Conservation (phyloP, 257 asterid species). For the Gardenia jasminoides region DNA sequence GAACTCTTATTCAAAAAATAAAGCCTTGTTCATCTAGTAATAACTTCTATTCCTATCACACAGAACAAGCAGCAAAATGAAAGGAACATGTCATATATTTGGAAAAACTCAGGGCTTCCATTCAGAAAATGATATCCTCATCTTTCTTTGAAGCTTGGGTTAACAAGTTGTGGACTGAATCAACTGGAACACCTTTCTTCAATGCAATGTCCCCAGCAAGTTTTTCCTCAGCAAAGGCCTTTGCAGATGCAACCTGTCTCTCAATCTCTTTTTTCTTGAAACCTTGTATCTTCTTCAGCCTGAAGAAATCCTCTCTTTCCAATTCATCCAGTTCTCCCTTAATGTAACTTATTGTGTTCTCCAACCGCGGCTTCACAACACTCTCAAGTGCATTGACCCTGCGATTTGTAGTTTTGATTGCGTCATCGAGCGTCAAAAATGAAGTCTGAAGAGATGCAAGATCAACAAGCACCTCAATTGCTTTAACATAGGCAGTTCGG, state of each 20-base stretch:
- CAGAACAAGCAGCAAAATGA: constrained; percentile 15
- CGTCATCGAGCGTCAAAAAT: constrained; percentile 51
- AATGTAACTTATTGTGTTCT: constrained; percentile 46
- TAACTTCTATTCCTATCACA: constrained; percentile 7
- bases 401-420: constrained; percentile 51
- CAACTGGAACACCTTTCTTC: constrained; percentile 34
- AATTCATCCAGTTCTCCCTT: constrained; percentile 51
- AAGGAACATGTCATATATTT: constrained; percentile 1
- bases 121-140: constrained; percentile 43
- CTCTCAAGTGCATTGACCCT: constrained; percentile 54
- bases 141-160: constrained; percentile 30
- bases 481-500: constrained; percentile 43
- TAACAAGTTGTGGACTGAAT: constrained; percentile 27
- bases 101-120: constrained; percentile 17
- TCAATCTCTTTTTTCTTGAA: constrained; percentile 42
- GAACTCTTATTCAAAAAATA: constrained; percentile 25
- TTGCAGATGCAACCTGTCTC: constrained; percentile 38
- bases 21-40: constrained; percentile 6
- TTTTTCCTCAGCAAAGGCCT: constrained; percentile 29
- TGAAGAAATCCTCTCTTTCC: constrained; percentile 53
- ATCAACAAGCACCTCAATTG: constrained; percentile 49
- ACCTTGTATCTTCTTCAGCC: constrained; percentile 55
- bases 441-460: constrained; percentile 53
- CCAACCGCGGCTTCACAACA: constrained; percentile 50
- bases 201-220: constrained; percentile 36